Evolutionary conservation across 495 filamentous ascomycete genomes (phyloP).

Genomic region (Pseudoneurospora amorphoporcata): DNA sequence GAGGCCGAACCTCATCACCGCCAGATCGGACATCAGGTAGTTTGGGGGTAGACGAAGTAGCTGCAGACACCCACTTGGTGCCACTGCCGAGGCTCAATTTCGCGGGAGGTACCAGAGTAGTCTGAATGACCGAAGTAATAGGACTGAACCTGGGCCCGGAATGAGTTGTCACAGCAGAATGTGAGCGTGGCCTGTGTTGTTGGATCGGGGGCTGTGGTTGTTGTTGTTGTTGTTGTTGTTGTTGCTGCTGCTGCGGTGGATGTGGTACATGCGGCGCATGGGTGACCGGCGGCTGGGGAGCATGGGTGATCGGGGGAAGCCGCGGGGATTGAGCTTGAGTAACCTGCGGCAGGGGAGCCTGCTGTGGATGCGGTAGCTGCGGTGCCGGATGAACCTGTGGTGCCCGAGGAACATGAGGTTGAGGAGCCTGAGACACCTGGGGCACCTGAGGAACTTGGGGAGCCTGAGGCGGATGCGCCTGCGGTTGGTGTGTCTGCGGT

Average conservation of each 20-base stretch:
- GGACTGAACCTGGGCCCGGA: slow-evolving; percentile 8
- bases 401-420: neutral
- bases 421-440: slow-evolving; percentile 7
- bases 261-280: neutral
- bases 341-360: slow-evolving; percentile 3
- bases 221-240: neutral
- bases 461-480: slow-evolving; percentile 22
- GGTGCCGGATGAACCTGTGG: neutral
- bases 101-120: neutral
- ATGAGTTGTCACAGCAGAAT: neutral
- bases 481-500: slow-evolving; percentile 2
- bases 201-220: neutral
- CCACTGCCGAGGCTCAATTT: slow-evolving; percentile 25
- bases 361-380: slow-evolving; percentile 2
- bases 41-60: slow-evolving; percentile 37
- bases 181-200: slow-evolving; percentile 11
- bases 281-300: neutral
- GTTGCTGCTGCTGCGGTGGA: slow-evolving; percentile 6
- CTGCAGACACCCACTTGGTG: slow-evolving; percentile 37
- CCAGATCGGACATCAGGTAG: slow-evolving; percentile 12
- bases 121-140: slow-evolving; percentile 9
- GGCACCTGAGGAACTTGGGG: slow-evolving; percentile 10
- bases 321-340: neutral
- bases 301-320: neutral
- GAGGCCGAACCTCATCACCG: slow-evolving; percentile 26